phyloP scores from a whole-genome alignment of 1,284 basidiomycete species.

The Ceratorhiza oryzae-sativae region DNA sequence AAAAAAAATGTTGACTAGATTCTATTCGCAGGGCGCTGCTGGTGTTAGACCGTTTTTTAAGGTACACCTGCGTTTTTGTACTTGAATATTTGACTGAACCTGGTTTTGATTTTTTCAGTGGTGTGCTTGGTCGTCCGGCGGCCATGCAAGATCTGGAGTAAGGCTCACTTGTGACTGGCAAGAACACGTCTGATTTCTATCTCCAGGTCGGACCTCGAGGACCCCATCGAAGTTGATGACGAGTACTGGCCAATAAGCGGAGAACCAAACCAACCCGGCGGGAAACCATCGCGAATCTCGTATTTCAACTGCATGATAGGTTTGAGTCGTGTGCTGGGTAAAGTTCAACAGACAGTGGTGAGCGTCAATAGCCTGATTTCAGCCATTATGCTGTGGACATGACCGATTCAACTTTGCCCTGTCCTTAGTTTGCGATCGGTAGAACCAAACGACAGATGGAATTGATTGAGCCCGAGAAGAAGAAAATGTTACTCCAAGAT shows the following conservation, averaged over 20 bases:
- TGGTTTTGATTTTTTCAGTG: background rate
- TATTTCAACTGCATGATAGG: slow-evolving; percentile 18
- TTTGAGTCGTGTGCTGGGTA: slow-evolving; percentile 7
- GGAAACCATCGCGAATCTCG: background rate
- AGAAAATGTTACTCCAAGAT: background rate
- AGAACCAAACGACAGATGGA: slow-evolving; percentile 30
- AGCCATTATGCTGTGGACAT: background rate
- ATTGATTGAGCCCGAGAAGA: slow-evolving; percentile 8
- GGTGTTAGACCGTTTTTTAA: slow-evolving; percentile 16
- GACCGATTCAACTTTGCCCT: background rate
- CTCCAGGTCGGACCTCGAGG: slow-evolving; percentile 16
- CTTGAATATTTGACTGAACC: background rate
- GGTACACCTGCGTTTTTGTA: background rate
- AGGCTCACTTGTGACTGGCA: background rate
- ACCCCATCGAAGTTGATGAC: slow-evolving; percentile 23
- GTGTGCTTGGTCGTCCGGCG: slow-evolving; percentile 2
- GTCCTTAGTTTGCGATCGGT: slow-evolving; percentile 17
- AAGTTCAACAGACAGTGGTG: slow-evolving; percentile 16
- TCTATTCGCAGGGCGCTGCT: slow-evolving; percentile 22
- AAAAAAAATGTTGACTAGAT: no score
- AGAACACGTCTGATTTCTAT: background rate
- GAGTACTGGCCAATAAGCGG: slow-evolving; percentile 15
- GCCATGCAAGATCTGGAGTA: slow-evolving; percentile 32
- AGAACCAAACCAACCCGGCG: background rate
- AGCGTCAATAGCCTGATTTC: background rate